These are phyloP conservation scores for Teratosphaeria epicoccoides DNA, from an alignment of 2,329 filamentous ascomycete genomes.

Conservation along the genomic window DNA sequence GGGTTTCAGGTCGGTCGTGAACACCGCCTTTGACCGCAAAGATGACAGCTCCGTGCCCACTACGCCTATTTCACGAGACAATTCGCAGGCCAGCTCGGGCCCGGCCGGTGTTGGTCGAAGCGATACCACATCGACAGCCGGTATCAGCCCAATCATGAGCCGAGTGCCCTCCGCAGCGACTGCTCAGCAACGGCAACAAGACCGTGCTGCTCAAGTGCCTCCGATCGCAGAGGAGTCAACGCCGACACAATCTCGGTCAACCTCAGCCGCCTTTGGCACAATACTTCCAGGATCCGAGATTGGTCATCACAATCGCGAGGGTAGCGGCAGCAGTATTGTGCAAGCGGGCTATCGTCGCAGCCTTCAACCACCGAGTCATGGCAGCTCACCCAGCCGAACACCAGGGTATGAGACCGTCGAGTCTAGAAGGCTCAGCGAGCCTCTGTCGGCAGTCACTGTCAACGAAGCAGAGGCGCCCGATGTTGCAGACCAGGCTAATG, in stretches of 20 bases:
- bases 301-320: slow-evolving; percentile 28
- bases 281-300: slow-evolving; percentile 28
- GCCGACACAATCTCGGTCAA: slow-evolving; percentile 23
- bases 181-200: slow-evolving; percentile 24
- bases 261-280: slow-evolving; percentile 20
- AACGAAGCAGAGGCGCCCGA: slow-evolving; percentile 9
- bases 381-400: slow-evolving; percentile 51
- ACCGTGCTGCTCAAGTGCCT: slow-evolving; percentile 37
- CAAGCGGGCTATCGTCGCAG: slow-evolving; percentile 47
- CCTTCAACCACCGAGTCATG: slow-evolving; percentile 47
- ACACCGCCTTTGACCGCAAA: slow-evolving; percentile 53
- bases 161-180: slow-evolving; percentile 38
- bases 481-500: slow-evolving; percentile 15
- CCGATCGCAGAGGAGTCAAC: slow-evolving; percentile 46
- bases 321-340: slow-evolving; percentile 32
- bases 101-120: slow-evolving; percentile 31
- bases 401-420: slow-evolving; percentile 39
- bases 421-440: slow-evolving; percentile 15
- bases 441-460: slow-evolving; percentile 16
- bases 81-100: slow-evolving; percentile 19
- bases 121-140: slow-evolving; percentile 52
- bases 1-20: slow-evolving; percentile 46
- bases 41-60: slow-evolving; percentile 45
- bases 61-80: slow-evolving; percentile 40
- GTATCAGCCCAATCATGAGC: slow-evolving; percentile 57